Base-by-base conservation (phyloP, 2,329 filamentous ascomycete genomes). In the Cladosporium sphaerospermum region DNA sequence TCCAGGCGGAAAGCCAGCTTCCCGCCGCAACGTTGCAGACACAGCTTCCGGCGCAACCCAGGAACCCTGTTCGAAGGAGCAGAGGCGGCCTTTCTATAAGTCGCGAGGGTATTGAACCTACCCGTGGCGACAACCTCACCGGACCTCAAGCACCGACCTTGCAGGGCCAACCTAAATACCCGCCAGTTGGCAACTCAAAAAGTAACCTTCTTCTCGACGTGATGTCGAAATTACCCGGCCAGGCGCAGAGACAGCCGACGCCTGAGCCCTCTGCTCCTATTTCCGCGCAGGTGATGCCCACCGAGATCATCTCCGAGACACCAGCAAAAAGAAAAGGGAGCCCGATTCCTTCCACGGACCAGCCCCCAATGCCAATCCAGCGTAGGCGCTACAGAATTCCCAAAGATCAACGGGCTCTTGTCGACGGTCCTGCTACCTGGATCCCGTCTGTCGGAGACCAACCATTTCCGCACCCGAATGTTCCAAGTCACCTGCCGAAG, bases 361-460 rank as follows among this genome's bases (percentile, higher is more conserved):
- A 43, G 32, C 45, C 8, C 33, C 34, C 43, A 11, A 47, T 54
- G 9, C 37, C 43, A 8, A 28, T 33, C 3, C 9, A 14, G 31
- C 52, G 52, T 16, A 53, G 42, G 31, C 60, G 63, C 3, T 54
- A 57, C 19, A 64, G 53, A 31, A 66, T 73, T 4, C 71, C 76
- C 2, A 67, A 64, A 23, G 71, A 77, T 13, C 82, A 85, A 59
- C 61, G 65, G 41, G 59, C 68, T 8, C 67, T 84, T 4, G 65
- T 85, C 1, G 70, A 75, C 5, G 63, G 69, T 9, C 56, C 67
- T 5, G 69, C 74, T 13, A 77, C 63, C 6, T 72, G 69, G 70
- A 54, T 67, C 8, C 68, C 71, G 7, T 57, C 71, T 9, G 57
- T 62, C 13, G 62, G 68, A 3, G 71, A 72, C 13, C 52, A 57